Percentiles rank a stretch among this genome's conserved stretches.
These are phyloP conservation scores for Tetraselmis chui DNA, from an alignment of 139 green algal genomes.

Conservation along the genomic window DNA sequence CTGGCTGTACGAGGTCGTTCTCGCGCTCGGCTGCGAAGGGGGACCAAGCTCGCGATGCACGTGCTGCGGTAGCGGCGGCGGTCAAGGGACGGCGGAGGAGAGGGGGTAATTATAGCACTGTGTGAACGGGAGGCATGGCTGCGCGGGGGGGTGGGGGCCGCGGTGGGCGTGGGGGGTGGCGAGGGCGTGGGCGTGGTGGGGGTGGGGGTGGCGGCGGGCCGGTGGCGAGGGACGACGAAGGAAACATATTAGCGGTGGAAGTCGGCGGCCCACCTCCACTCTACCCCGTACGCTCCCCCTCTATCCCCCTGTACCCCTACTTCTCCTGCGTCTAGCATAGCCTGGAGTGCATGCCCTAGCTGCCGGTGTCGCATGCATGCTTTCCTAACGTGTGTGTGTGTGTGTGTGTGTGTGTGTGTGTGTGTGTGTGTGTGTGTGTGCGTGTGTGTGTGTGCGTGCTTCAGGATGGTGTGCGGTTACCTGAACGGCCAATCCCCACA, in stretches of 20 bases:
- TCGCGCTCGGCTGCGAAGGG: too few relatives aligned
- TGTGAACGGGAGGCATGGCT: too few relatives aligned
- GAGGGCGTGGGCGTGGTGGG: slow-evolving; percentile 10
- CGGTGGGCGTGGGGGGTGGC: too few relatives aligned
- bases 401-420: neutral
- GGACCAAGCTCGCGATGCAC: too few relatives aligned
- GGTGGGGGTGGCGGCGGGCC: neutral
- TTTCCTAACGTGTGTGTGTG: neutral
- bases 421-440: neutral
- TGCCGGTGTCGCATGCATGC: too few relatives aligned
- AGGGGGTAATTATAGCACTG: too few relatives aligned
- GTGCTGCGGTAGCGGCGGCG: too few relatives aligned
- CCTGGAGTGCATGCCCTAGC: too few relatives aligned
- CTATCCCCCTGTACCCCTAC: too few relatives aligned
- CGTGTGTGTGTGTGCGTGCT: neutral
- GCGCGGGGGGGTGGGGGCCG: neutral
- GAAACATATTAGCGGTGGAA: slow-evolving; percentile 2
- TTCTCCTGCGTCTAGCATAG: too few relatives aligned
- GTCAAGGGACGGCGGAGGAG: too few relatives aligned
- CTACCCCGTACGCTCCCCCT: slow-evolving; percentile 10
- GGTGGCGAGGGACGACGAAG: slow-evolving; percentile 12
- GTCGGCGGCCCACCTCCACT: slow-evolving; percentile 8
- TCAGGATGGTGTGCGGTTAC: neutral
- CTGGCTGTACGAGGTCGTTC: too few relatives aligned
- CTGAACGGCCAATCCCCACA: neutral